These are phyloP conservation scores for Trametes versicolor DNA, from an alignment of 1,284 basidiomycete genomes.

Conservation along the genomic window DNA sequence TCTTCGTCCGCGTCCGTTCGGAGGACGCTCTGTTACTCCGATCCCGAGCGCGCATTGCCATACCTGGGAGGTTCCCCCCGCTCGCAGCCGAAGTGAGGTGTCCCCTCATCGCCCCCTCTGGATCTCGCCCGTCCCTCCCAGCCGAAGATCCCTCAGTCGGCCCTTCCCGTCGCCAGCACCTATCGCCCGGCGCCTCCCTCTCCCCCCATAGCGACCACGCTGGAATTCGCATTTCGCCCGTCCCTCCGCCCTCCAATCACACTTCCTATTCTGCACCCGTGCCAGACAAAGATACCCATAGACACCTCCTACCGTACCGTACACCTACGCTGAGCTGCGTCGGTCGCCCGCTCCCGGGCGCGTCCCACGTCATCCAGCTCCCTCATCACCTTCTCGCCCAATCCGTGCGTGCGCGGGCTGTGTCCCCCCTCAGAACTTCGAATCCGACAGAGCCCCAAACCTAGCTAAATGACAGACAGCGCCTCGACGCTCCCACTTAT, in stretches of 20 bases:
- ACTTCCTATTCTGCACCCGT: neutral
- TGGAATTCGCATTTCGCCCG: neutral
- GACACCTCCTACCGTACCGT: neutral
- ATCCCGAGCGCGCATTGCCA: slow-evolving; percentile 23
- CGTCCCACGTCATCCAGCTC: slow-evolving; percentile 12
- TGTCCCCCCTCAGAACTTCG: slow-evolving; percentile 4
- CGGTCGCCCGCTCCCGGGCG: neutral
- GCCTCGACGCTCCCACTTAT: slow-evolving; percentile 4
- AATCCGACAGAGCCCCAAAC: slow-evolving; percentile 19
- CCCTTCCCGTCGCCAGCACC: slow-evolving; percentile 29
- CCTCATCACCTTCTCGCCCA: slow-evolving; percentile 15
- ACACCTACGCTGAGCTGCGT: neutral
- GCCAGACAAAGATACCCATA: neutral
- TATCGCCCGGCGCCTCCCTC: slow-evolving; percentile 25
- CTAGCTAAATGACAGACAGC: slow-evolving; percentile 24
- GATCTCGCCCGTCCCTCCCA: slow-evolving; percentile 37
- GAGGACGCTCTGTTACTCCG: slow-evolving; percentile 30
- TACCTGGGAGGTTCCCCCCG: slow-evolving; percentile 27
- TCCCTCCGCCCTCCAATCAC: neutral
- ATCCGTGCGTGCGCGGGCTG: slow-evolving; percentile 4
- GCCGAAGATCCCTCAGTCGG: slow-evolving; percentile 40
- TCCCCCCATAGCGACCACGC: slow-evolving; percentile 24
- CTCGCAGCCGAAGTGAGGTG: slow-evolving; percentile 40
- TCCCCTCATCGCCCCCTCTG: slow-evolving; percentile 39
- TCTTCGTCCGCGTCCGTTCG: slow-evolving; percentile 12